Evolutionary conservation across 1,139 yeast genomes (phyloP).

Genomic region (Ashbya aceris): DNA sequence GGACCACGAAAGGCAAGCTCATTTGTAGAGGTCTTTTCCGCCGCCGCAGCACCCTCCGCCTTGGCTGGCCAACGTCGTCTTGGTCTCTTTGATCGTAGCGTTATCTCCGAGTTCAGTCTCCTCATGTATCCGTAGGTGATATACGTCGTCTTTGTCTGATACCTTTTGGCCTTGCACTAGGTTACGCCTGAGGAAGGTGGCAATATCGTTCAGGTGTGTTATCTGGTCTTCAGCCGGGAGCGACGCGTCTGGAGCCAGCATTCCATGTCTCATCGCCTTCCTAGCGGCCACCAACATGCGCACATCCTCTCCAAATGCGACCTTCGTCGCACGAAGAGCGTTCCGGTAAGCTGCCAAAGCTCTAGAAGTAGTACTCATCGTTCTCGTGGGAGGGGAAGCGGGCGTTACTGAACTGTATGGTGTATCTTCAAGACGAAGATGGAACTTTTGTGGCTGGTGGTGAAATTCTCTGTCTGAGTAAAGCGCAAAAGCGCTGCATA

Average conservation of each 20-base stretch:
- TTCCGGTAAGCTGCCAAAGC: constrained; percentile 54
- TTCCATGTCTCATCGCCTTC: constrained; percentile 52
- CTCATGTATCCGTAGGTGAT: constrained; percentile 57
- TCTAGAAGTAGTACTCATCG: constrained; percentile 3
- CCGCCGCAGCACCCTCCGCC: constrained; percentile 30
- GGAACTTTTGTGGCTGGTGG: no score
- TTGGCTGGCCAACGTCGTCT: constrained; percentile 34
- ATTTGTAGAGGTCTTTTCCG: no score
- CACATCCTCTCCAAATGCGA: constrained; percentile 55
- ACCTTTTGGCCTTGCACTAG: constrained; percentile 74
- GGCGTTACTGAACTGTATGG: no score
- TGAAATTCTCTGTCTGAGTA: no score
- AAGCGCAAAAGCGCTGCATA: no score
- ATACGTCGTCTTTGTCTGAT: constrained; percentile 31
- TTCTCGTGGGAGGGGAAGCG: no score
- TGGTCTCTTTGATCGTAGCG: constrained; percentile 41
- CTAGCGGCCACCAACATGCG: constrained; percentile 55
- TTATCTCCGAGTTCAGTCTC: constrained; percentile 89
- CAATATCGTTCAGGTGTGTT: constrained; percentile 56
- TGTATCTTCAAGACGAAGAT: no score
- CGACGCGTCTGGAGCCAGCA: constrained; percentile 37
- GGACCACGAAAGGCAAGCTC: no score
- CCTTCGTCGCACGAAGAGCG: constrained; percentile 60
- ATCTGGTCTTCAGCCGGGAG: constrained; percentile 41
- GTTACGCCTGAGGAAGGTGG: constrained; percentile 56